Evolutionary conservation across 2,329 filamentous ascomycete species (phyloP).

Genomic region (Tympanopsis confertula): DNA sequence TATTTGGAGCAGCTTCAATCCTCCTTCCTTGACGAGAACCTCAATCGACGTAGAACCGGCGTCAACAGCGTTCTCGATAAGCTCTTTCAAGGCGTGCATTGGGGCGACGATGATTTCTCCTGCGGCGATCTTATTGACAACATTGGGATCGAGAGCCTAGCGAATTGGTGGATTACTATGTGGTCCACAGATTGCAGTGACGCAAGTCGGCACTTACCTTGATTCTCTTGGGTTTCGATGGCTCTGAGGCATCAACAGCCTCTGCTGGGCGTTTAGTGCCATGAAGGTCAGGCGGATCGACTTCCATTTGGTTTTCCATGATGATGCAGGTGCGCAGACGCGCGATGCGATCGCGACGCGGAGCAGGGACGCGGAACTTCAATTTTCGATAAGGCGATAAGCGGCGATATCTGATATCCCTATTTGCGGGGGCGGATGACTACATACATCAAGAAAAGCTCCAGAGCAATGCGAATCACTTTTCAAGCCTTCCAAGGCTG

Average conservation of each 20-base stretch:
- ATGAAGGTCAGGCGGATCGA: background rate
- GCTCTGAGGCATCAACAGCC: background rate
- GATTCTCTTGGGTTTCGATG: conserved; percentile 18
- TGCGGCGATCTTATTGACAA: conserved; percentile 96
- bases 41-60: conserved; percentile 89
- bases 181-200: conserved; percentile 6
- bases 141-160: conserved; percentile 76
- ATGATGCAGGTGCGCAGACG: no score
- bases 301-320: background rate
- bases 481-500: no score
- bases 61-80: conserved; percentile 95
- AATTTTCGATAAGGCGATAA: no score
- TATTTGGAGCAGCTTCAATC: conserved; percentile 88
- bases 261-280: conserved; percentile 1
- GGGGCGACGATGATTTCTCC: conserved; percentile 97
- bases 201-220: background rate
- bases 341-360: no score
- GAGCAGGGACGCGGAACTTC: no score
- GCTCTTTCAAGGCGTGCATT: conserved; percentile 87
- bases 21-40: conserved; percentile 86
- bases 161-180: conserved; percentile 5
- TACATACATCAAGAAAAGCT: no score
- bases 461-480: no score
- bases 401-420: no score
- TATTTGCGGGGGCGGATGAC: no score